Evolutionary conservation across 805 yeast species (phyloP).

Genomic region (Kluyveromyces aestuarii): DNA sequence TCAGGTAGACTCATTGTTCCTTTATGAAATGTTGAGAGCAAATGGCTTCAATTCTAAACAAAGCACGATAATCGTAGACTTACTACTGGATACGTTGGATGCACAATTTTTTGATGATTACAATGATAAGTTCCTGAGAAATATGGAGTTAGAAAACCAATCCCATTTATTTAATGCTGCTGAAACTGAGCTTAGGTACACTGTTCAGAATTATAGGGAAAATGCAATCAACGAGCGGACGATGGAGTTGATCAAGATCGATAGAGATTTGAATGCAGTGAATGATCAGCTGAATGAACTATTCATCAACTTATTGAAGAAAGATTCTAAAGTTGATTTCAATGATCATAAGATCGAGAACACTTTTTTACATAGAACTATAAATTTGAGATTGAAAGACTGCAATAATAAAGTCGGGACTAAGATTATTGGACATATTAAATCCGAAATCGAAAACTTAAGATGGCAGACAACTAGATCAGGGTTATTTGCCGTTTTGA

Average conservation of each 20-base stretch:
- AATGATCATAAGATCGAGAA: slow-evolving; percentile 83
- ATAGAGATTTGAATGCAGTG: slow-evolving; percentile 60
- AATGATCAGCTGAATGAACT: slow-evolving; percentile 68
- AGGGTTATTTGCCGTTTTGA: slow-evolving; percentile 68
- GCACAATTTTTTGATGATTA: slow-evolving; percentile 37
- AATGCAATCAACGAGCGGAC: slow-evolving; percentile 58
- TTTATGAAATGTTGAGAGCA: slow-evolving; percentile 10
- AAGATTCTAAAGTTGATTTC: slow-evolving; percentile 74
- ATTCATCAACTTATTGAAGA: slow-evolving; percentile 48
- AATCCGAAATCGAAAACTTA: slow-evolving; percentile 78
- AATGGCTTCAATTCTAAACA: slow-evolving; percentile 19
- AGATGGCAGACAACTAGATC: slow-evolving; percentile 91
- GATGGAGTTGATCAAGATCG: slow-evolving; percentile 56
- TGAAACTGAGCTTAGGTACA: slow-evolving; percentile 74
- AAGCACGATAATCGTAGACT: slow-evolving; percentile 16
- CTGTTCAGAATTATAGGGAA: slow-evolving; percentile 64
- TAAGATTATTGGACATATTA: slow-evolving; percentile 68
- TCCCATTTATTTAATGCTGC: slow-evolving; percentile 86
- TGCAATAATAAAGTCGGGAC: slow-evolving; percentile 78
- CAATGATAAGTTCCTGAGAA: slow-evolving; percentile 23
- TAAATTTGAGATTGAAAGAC: slow-evolving; percentile 68
- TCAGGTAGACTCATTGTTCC: slow-evolving; percentile 22
- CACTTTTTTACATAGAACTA: slow-evolving; percentile 58
- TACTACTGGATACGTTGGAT: slow-evolving; percentile 30
- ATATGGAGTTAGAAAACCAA: slow-evolving; percentile 77